Conservation (phyloP, 1,284 basidiomycete species). For the Microbotryum saponariae region DNA sequence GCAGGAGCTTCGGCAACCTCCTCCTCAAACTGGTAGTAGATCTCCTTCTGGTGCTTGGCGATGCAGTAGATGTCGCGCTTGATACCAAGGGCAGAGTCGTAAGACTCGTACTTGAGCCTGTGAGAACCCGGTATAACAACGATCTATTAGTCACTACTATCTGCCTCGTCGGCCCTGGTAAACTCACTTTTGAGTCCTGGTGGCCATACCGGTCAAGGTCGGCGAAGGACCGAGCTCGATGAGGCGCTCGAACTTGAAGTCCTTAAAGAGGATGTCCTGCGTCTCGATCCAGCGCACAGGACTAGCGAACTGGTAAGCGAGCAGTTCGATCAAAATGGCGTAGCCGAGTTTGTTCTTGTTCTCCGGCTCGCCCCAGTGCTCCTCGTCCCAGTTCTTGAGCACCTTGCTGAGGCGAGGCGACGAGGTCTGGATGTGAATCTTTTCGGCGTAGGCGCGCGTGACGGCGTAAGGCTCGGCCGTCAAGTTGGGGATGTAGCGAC, state of each 20-base stretch:
- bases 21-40: constrained; percentile 97
- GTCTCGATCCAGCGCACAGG: constrained; percentile 99
- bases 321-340: constrained; percentile 86
- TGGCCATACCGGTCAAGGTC: constrained; percentile 92
- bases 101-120: constrained; percentile 89
- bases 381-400: constrained; percentile 85
- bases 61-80: constrained; percentile 81
- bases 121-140: constrained; percentile 39
- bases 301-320: constrained; percentile 84
- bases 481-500: constrained; percentile 95
- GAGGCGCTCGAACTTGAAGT: constrained; percentile 86
- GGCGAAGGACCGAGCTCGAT: constrained; percentile 95
- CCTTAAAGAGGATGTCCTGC: constrained; percentile 83
- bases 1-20: constrained; percentile 49
- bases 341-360: constrained; percentile 90
- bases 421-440: constrained; percentile 86
- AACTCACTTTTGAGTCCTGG: constrained; percentile 53
- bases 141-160: too few relatives aligned
- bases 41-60: constrained; percentile 90
- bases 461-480: constrained; percentile 91
- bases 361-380: constrained; percentile 71
- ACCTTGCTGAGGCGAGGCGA: constrained; percentile 72
- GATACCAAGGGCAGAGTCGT: constrained; percentile 76
- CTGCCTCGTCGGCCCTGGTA: too few relatives aligned
- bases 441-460: constrained; percentile 79